Evolutionary conservation across 2,329 filamentous ascomycete species (phyloP).

Genomic region (Teratosphaeria epicoccoides): DNA sequence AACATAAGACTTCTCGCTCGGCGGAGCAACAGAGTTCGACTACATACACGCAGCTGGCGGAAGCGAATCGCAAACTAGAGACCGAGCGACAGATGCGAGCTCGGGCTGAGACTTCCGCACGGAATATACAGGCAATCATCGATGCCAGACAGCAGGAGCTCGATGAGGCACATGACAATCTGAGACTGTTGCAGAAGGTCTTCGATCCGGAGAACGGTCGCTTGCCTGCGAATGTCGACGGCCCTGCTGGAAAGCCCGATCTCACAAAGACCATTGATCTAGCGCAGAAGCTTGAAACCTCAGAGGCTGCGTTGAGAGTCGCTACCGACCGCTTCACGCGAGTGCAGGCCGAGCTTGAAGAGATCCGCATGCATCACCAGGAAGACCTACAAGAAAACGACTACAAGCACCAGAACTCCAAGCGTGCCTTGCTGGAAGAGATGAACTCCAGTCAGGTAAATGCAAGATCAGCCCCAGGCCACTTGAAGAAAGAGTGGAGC

Average conservation of each 20-base stretch:
- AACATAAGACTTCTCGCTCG: conserved; percentile 79
- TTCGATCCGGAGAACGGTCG: conserved; percentile 59
- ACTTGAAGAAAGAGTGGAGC: conserved; percentile 47
- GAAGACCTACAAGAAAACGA: conserved; percentile 60
- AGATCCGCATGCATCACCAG: conserved; percentile 62
- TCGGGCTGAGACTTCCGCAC: conserved; percentile 76
- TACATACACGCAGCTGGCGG: conserved; percentile 71
- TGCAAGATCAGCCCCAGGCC: conserved; percentile 61
- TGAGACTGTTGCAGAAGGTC: conserved; percentile 72
- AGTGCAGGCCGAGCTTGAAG: conserved; percentile 71
- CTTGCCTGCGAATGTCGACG: conserved; percentile 53
- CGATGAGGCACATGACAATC: conserved; percentile 65
- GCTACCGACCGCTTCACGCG: conserved; percentile 70
- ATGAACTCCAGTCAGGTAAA: conserved; percentile 75
- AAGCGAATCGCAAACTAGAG: conserved; percentile 80
- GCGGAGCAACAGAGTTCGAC: conserved; percentile 81
- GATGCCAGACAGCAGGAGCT: conserved; percentile 75
- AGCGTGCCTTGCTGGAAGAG: conserved; percentile 73
- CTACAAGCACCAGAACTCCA: conserved; percentile 48
- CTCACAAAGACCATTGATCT: conserved; percentile 60
- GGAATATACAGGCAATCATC: conserved; percentile 66
- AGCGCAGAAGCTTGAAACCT: conserved; percentile 72
- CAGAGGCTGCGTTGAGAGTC: conserved; percentile 79
- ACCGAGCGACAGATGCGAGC: conserved; percentile 75
- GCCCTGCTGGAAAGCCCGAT: conserved; percentile 50